A percentile compares a stretch with the other conserved stretches of the same genome.
Conservation (phyloP, 805 yeast genomes). For the Myxozyma melibiosi region DNA sequence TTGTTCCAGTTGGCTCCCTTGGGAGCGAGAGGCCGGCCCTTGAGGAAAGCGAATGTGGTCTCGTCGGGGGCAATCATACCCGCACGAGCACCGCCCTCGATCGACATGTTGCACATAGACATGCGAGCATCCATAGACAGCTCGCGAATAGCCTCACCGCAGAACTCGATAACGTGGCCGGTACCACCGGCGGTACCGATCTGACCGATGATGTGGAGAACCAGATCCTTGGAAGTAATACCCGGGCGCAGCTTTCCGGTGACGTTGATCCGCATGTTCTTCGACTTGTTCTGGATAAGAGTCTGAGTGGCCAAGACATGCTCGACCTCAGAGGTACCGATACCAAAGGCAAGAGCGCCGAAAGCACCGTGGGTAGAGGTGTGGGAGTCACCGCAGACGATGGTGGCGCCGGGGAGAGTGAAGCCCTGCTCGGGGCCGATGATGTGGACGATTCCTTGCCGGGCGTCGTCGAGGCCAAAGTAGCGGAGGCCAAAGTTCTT, state of each 20-base stretch:
- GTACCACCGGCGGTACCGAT: slow-evolving; percentile 99
- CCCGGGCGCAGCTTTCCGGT: slow-evolving; percentile 85
- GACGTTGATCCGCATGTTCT: slow-evolving; percentile 88
- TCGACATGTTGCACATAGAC: slow-evolving; percentile 99
- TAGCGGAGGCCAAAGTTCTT: slow-evolving; percentile 85
- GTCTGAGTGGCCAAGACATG: slow-evolving; percentile 99
- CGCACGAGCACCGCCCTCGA: slow-evolving; percentile 99
- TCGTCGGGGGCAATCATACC: slow-evolving; percentile 99
- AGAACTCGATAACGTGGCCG: slow-evolving; percentile 94
- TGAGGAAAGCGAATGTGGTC: slow-evolving; percentile 80
- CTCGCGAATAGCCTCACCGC: slow-evolving; percentile 89
- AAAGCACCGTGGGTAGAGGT: slow-evolving; percentile 99
- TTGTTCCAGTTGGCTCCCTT: slow-evolving; percentile 93
- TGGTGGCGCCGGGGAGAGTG: slow-evolving; percentile 97
- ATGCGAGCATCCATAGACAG: slow-evolving; percentile 96
- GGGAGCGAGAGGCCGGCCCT: slow-evolving; percentile 95
- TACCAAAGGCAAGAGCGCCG: slow-evolving; percentile 96
- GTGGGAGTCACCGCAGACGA: slow-evolving; percentile 98
- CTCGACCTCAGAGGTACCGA: slow-evolving; percentile 98
- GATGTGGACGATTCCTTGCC: slow-evolving; percentile 98
- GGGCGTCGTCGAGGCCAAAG: slow-evolving; percentile 89
- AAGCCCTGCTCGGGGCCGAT: slow-evolving; percentile 99
- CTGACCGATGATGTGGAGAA: slow-evolving; percentile 90
- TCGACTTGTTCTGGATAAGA: slow-evolving; percentile 88
- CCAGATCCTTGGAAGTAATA: slow-evolving; percentile 92